Evolutionary conservation across 805 yeast species (phyloP).

Genomic region (Cyberlindnera japonica): DNA sequence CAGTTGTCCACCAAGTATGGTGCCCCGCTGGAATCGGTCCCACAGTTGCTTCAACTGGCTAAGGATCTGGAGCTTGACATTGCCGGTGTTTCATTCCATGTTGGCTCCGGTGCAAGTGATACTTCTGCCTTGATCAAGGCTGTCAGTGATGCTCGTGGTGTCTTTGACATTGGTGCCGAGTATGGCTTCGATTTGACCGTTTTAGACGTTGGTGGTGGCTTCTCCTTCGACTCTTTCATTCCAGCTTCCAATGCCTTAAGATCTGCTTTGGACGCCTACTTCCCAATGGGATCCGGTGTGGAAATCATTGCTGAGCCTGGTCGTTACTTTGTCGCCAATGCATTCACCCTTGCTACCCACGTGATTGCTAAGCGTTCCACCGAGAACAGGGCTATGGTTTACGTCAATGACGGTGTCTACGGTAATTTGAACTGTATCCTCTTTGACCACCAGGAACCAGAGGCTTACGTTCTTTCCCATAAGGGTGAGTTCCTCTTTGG

Average conservation of each 20-base stretch:
- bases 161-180: slow-evolving; percentile 57
- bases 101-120: slow-evolving; percentile 90
- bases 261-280: slow-evolving; percentile 50
- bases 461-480: slow-evolving; percentile 61
- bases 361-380: slow-evolving; percentile 78
- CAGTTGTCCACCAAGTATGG: slow-evolving; percentile 88
- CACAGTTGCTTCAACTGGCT: slow-evolving; percentile 57
- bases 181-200: slow-evolving; percentile 48
- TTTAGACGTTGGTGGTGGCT: slow-evolving; percentile 95
- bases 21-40: slow-evolving; percentile 55
- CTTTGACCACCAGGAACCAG: slow-evolving; percentile 85
- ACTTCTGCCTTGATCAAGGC: slow-evolving; percentile 65
- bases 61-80: slow-evolving; percentile 57
- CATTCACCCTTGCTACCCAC: slow-evolving; percentile 79
- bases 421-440: slow-evolving; percentile 93
- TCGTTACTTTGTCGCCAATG: slow-evolving; percentile 78
- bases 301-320: slow-evolving; percentile 90
- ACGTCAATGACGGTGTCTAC: slow-evolving; percentile 92
- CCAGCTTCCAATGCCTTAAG: slow-evolving; percentile 56
- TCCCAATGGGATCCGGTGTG: slow-evolving; percentile 45
- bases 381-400: slow-evolving; percentile 59
- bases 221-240: slow-evolving; percentile 58
- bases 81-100: slow-evolving; percentile 90
- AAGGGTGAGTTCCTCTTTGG: slow-evolving; percentile 42
- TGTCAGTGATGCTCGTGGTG: slow-evolving; percentile 59